Evolutionary conservation across 2,329 filamentous ascomycete genomes (phyloP), one percentile per base, ranked within the genome.

Genomic region (Sarocladium kiliense): DNA sequence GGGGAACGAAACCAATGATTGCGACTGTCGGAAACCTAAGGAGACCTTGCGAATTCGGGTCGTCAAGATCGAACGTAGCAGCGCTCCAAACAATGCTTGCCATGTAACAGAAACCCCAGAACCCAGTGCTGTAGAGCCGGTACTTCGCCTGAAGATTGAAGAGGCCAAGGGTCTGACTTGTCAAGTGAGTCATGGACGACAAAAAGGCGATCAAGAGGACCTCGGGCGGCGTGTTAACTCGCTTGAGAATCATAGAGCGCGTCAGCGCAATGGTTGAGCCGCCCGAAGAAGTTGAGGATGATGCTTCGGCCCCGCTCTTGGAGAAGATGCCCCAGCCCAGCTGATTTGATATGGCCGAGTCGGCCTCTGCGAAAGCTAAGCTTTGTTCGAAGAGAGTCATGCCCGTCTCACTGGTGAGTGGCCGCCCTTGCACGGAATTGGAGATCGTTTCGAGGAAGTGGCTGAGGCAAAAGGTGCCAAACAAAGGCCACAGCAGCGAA

Each of bases 351-450:
- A 97, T 86, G 60, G 92, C 88, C 27, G 89, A 87, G 68, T 99
- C 94, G 9, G 93, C 93, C 70, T 99, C 94, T 11, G 93, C 91
- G 72, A 97, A 99, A 2, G 93, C 93, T 9, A 99, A 77, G 0
- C 92, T 97, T 66, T 97, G 92, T 68, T 99, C 94, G 64, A 97
- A 96, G 2, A 97, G 81, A 0, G 92, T 96, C 89, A 97, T 96
- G 18, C 91, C 92, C 1, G 91, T 95, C 71, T 97, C 94, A 0
- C 89, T 87, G 59, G 88, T 83, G 0, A 90, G 82, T 2, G 84
- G 81, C 2, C 88, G 84, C 30, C 93, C 93, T 68, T 96, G 91
- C 6, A 97, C 80, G 10, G 93, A 90, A 68, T 91, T 96, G 3
- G 88, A 87, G 10, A 97, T 74, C 0, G 90, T 94, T 70, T 97